Percentiles rank a stretch among this genome's conserved stretches.
These are phyloP conservation scores for Exophiala sp. DNA, from an alignment of 2,329 filamentous ascomycete genomes.

Conservation along the genomic window DNA sequence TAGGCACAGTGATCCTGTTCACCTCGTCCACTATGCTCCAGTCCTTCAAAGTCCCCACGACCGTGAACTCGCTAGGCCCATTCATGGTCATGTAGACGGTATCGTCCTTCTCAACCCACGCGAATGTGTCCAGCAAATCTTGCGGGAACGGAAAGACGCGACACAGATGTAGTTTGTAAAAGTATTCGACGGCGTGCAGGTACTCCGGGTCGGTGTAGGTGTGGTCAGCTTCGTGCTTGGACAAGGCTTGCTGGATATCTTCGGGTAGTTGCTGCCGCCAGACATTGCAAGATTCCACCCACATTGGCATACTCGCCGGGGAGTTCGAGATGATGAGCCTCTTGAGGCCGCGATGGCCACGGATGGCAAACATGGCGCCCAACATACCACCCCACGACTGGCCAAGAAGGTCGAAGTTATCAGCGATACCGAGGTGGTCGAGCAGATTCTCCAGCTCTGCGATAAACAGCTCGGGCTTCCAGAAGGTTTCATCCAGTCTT, in stretches of 20 bases:
- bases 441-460: slow-evolving; percentile 48
- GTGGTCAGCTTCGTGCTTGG: slow-evolving; percentile 20
- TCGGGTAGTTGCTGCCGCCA: slow-evolving; percentile 28
- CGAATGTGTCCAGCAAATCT: slow-evolving; percentile 25
- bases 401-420: slow-evolving; percentile 42
- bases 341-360: slow-evolving; percentile 34
- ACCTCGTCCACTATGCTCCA: slow-evolving; percentile 36
- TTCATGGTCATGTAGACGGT: slow-evolving; percentile 33
- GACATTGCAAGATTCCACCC: slow-evolving; percentile 25
- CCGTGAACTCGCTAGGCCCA: slow-evolving; percentile 37
- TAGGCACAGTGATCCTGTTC: slow-evolving; percentile 36
- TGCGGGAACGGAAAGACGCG: slow-evolving; percentile 34
- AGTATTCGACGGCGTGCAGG: slow-evolving; percentile 28
- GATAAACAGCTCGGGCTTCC: slow-evolving; percentile 45
- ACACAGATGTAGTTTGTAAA: slow-evolving; percentile 32
- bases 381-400: slow-evolving; percentile 53
- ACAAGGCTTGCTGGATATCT: slow-evolving; percentile 21
- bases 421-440: slow-evolving; percentile 40
- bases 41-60: slow-evolving; percentile 38
- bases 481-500: slow-evolving; percentile 43
- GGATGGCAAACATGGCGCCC: slow-evolving; percentile 39
- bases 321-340: slow-evolving; percentile 37
- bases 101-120: slow-evolving; percentile 28
- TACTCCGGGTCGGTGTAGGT: slow-evolving; percentile 30
- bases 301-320: slow-evolving; percentile 30